A percentile compares a stretch with the other conserved stretches of the same genome.
phyloP scores from a whole-genome alignment of 2,329 filamentous ascomycete genomes.

The Teratosphaeriaceae sp. region DNA sequence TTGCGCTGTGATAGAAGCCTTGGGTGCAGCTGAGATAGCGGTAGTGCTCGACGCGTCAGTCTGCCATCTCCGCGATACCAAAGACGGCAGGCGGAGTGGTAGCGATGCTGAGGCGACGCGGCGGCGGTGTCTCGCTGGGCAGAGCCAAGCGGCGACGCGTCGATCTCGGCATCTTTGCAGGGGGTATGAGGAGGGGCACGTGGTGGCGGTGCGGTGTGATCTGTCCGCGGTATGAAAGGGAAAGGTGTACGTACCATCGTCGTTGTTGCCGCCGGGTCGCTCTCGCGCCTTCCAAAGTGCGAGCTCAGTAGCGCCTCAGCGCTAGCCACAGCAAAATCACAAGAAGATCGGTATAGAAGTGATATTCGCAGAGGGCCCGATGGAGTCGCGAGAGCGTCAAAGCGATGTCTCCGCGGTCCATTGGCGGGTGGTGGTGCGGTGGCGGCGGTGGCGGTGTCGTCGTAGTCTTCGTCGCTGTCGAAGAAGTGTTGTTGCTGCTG shows the following conservation, averaged over 20 bases:
- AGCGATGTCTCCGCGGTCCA: neutral
- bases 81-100: too few species aligned
- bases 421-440: neutral
- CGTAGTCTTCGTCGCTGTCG: neutral
- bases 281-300: constrained; percentile 80
- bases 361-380: constrained; percentile 1
- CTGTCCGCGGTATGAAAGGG: neutral
- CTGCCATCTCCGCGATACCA: neutral
- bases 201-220: neutral
- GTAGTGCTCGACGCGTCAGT: neutral
- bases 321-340: constrained; percentile 77
- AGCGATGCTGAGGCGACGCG: too few species aligned
- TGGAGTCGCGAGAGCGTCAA: neutral
- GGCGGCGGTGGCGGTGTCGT: constrained; percentile 1
- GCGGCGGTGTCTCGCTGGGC: neutral
- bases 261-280: constrained; percentile 10
- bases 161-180: neutral
- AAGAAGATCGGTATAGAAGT: constrained; percentile 6
- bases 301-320: constrained; percentile 87
- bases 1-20: too few species aligned
- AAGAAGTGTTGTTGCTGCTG: constrained; percentile 4
- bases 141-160: neutral
- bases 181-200: neutral
- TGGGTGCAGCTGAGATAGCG: neutral
- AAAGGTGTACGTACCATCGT: neutral